phyloP scores from a whole-genome alignment of 805 yeast species.

The Maudiozyma saulgeensis region DNA sequence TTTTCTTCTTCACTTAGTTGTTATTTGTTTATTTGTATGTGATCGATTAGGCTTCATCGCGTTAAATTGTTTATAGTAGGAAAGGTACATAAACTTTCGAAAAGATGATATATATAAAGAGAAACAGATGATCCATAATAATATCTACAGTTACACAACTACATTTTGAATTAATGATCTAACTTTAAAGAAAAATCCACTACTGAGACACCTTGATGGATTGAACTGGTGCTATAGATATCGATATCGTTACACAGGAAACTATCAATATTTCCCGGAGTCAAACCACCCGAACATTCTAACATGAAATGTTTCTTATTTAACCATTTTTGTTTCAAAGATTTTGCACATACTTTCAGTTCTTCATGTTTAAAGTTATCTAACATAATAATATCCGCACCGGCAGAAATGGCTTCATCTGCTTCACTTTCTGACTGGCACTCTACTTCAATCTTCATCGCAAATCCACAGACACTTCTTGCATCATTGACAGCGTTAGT shows the following conservation, averaged over 20 bases:
- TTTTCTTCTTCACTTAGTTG: no score
- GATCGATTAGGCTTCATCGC: no score
- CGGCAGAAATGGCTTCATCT: slow-evolving; percentile 83
- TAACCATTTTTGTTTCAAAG: slow-evolving; percentile 49
- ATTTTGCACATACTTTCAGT: slow-evolving; percentile 53
- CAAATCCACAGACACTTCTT: slow-evolving; percentile 74
- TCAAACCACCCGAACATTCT: slow-evolving; percentile 90
- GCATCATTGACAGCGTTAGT: slow-evolving; percentile 75
- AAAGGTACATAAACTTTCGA: no score
- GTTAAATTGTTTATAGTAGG: no score
- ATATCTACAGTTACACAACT: not conserved
- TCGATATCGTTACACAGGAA: slow-evolving; percentile 76
- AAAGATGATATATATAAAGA: no score
- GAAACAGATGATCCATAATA: no score
- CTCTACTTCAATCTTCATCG: slow-evolving; percentile 87
- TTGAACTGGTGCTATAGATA: slow-evolving; percentile 80
- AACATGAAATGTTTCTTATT: slow-evolving; percentile 46
- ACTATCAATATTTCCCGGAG: slow-evolving; percentile 50
- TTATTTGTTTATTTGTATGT: no score
- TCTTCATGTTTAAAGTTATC: slow-evolving; percentile 73
- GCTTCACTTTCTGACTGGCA: slow-evolving; percentile 82
- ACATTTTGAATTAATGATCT: not conserved
- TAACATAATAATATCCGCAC: slow-evolving; percentile 92
- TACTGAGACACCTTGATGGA: slow-evolving; percentile 83
- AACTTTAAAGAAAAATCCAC: slow-evolving; percentile 75